Evolutionary conservation across 148 eudicot genomes (phyloP), one percentile per base, ranked within the genome.

Genomic region (Diospyros lotus): DNA sequence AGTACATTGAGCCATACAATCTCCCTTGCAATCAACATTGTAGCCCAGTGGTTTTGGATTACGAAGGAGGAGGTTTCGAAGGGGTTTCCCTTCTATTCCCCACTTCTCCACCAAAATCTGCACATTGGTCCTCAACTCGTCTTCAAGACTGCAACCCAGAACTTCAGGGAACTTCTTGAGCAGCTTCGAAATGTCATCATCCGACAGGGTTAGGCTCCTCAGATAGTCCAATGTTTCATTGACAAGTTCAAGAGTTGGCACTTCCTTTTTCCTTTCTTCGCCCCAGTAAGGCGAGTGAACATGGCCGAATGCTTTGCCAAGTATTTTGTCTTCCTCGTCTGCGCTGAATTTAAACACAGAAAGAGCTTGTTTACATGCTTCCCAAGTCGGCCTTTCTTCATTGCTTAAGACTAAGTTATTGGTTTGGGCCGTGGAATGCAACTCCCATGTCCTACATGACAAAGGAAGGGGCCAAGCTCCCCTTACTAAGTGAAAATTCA

Each of bases 141-240:
- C 80, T 75, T 96, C 98, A 6, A 91, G 85, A 75, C 79, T 88
- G 73, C 99, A 96, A 14, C 99, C 99, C 51, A 96, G 85, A 77
- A 93, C 98, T 84, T 96, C 98, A 0, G 99, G 99, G 73, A 96
- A 96, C 75, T 96, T 96, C 85, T 96, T 93, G 40, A 96, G 86
- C 77, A 96, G 68, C 74, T 96, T 93, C 39, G 78, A 63, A 46
- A 96, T 81, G 78, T 96, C 98, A 5, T 91, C 93, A 41, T 91
- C 89, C 0, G 98, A 84, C 70, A 96, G 90, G 75, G 82, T 79
- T 82, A 96, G 82, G 77, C 91, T 80, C 79, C 89, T 88, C 66
- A 96, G 81, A 71, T 93, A 96, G 41, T 86, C 86, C 43, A 93
- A 80, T 55, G 88, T 75, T 58, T 80, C 82, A 54, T 70, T 82